Evolutionary conservation across 768 basidiomycete genomes (phyloP).

Genomic region (Mycena floridula): DNA sequence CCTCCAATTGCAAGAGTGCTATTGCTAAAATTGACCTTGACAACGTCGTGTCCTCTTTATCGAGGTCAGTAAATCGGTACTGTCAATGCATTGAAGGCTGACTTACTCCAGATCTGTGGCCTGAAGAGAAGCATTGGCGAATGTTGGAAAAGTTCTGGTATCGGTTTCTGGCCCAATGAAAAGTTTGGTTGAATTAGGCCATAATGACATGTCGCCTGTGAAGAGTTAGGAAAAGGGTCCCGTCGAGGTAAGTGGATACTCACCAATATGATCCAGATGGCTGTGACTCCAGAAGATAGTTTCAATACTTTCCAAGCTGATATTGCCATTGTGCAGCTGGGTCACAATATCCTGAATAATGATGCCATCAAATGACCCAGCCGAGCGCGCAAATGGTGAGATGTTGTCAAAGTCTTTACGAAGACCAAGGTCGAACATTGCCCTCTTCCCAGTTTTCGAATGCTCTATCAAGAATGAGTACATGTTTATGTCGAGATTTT

Average conservation of each 20-base stretch:
- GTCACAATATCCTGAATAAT: conserved; percentile 10
- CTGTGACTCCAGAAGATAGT: conserved; percentile 18
- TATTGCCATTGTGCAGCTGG: conserved; percentile 8
- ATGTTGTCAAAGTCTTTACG: conserved; percentile 12
- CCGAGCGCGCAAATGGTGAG: conserved; percentile 3
- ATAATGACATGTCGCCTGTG: conserved; percentile 16
- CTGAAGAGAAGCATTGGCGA: conserved; percentile 8
- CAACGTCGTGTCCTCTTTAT: conserved; percentile 12
- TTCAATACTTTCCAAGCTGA: conserved; percentile 8
- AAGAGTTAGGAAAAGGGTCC: too few relatives aligned
- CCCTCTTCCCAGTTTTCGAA: conserved; percentile 1
- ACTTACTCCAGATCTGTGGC: conserved; percentile 14
- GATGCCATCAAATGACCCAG: conserved; percentile 1
- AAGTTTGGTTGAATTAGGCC: conserved; percentile 11
- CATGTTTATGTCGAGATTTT: conserved; percentile 4
- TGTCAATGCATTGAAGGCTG: too few relatives aligned
- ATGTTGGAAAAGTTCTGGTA: background rate
- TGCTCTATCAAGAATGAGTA: conserved; percentile 16
- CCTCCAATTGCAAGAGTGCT: conserved; percentile 11
- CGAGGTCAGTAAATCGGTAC: too few relatives aligned
- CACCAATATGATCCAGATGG: conserved; percentile 15
- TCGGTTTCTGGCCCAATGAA: conserved; percentile 10
- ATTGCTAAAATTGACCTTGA: conserved; percentile 7
- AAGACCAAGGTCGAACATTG: conserved; percentile 16
- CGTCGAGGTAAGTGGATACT: background rate